These are phyloP conservation scores for Crithidia fasciculata DNA, from an alignment of 208 protist species.

Conservation along the genomic window DNA sequence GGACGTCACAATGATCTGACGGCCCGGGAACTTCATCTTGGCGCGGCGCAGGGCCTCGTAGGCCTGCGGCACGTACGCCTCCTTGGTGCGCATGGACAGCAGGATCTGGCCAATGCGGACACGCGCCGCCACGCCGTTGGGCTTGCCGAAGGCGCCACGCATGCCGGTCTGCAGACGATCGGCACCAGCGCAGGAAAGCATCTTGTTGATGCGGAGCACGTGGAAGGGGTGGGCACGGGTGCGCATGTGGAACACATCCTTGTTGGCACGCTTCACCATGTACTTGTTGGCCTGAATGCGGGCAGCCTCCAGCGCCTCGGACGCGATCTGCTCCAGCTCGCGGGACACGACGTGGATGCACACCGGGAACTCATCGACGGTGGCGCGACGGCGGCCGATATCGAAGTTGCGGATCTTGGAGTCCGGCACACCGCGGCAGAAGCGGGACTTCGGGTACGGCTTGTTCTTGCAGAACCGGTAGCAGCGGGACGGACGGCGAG, in stretches of 20 bases:
- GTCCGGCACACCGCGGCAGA: constrained; percentile 99
- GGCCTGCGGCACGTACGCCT: constrained; percentile 68
- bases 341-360: constrained; percentile 98
- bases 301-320: constrained; percentile 99
- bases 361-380: constrained; percentile 97
- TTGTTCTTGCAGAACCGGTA: constrained; percentile 88
- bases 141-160: constrained; percentile 98
- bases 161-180: constrained; percentile 99
- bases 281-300: constrained; percentile 99
- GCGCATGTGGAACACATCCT: constrained; percentile 99
- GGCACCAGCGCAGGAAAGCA: constrained; percentile 99
- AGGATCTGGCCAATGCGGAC: constrained; percentile 98
- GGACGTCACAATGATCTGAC: constrained; percentile 80
- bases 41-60: constrained; percentile 81
- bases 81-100: constrained; percentile 96
- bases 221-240: constrained; percentile 99
- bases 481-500: constrained; percentile 76
- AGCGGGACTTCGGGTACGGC: constrained; percentile 90
- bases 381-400: constrained; percentile 97
- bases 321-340: constrained; percentile 99
- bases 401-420: constrained; percentile 99
- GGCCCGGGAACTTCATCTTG: constrained; percentile 82
- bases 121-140: constrained; percentile 95
- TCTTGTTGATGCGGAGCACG: constrained; percentile 99
- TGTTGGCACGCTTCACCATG: constrained; percentile 97